Evolutionary conservation across 768 basidiomycete species (phyloP), one percentile per base, ranked within the genome.

Genomic region (Strobilomyces dryophilus): DNA sequence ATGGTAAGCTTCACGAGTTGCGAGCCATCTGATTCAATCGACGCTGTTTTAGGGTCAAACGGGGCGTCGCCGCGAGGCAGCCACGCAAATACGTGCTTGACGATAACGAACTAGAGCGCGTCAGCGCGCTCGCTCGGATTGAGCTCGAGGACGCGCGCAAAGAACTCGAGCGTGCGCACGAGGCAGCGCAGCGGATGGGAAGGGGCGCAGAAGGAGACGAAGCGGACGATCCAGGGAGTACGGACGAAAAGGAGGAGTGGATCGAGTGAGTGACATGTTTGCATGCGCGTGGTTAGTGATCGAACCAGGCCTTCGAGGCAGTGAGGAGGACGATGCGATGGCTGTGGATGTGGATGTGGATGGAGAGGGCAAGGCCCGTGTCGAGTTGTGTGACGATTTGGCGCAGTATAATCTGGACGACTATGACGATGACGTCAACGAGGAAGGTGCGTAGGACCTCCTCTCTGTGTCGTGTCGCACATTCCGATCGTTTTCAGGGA

Each of bases 21-120:
- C 41, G 15, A 8, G 17, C 4, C 11, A 6, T 29, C 29, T 9
- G 18, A 17, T 10, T 15, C 37, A 12, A 20, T 49, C 53, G 35
- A 53, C 36, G 45, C 17, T 5, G 12, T 52, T 53, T 15, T 5
- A 84, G 83, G 92, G 87, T 97, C 26, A 83, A 83, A 57, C 80
- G 89, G 49, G 95, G 97, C 9, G 81, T 84, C 17, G 76, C 95
- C 3, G 74, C 77, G 4, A 78, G 77, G 43, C 79, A 93, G 59
- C 95, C 97, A 2, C 72, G 75, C 64, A 92, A 89, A 74, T 98
- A 98, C 70, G 79, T 88, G 47, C 83, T 98, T 29, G 92, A 97
- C 64, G 91, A 95, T 64, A 74, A 81, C 47, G 97, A 99, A 71
- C 77, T 98, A 12, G 83, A 88, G 64, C 83, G 97, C 24, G 91